These are phyloP conservation scores for Luffa aegyptiaca DNA, from an alignment of 306 rosid genomes.

Conservation along the genomic window DNA sequence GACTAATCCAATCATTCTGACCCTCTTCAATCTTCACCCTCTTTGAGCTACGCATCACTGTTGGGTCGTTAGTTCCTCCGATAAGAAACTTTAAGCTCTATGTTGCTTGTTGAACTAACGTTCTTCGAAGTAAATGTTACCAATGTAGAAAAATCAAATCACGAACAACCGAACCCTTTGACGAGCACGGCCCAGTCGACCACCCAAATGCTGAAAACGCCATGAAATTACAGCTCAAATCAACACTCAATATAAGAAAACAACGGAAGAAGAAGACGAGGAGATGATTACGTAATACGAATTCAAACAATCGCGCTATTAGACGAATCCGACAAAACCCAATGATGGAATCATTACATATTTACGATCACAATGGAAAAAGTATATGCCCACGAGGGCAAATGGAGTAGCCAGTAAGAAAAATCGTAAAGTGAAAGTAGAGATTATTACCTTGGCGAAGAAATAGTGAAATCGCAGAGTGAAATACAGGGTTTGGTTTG, in stretches of 20 bases:
- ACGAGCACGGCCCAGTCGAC: neutral
- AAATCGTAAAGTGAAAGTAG: neutral
- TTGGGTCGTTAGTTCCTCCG: neutral
- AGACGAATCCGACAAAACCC: neutral
- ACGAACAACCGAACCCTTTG: neutral
- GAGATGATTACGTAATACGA: neutral
- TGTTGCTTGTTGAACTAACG: neutral
- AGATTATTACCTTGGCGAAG: neutral
- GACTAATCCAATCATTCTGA: neutral
- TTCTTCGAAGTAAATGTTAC: neutral
- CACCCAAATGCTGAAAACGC: neutral
- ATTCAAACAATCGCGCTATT: neutral
- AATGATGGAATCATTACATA: neutral
- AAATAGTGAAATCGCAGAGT: neutral
- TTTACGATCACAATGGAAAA: neutral
- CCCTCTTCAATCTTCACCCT: neutral
- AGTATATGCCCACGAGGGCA: neutral
- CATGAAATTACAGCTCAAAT: neutral
- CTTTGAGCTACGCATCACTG: neutral
- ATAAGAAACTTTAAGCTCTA: neutral
- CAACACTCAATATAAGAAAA: neutral
- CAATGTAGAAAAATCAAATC: neutral
- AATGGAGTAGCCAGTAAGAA: neutral
- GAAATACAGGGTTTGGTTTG: neutral
- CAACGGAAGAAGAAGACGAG: neutral